Evolutionary conservation across 768 basidiomycete species (phyloP).

Genomic region (Kwoniella sp.): DNA sequence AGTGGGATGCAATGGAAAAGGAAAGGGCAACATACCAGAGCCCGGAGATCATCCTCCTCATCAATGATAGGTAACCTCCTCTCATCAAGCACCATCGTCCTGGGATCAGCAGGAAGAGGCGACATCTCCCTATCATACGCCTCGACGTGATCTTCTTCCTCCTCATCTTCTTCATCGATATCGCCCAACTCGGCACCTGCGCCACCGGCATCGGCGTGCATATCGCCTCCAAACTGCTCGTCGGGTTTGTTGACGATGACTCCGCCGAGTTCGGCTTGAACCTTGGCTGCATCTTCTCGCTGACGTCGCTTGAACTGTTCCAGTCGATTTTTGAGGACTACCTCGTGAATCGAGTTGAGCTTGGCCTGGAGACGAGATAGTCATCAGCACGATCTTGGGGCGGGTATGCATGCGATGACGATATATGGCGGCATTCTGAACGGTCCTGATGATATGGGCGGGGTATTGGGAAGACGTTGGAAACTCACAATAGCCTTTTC

Average conservation of each 20-base stretch:
- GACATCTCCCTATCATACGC: slow-evolving; percentile 84
- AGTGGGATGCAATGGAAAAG: background rate
- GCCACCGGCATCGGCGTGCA: slow-evolving; percentile 49
- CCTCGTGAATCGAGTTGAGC: slow-evolving; percentile 86
- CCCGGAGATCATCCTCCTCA: slow-evolving; percentile 57
- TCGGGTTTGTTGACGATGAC: slow-evolving; percentile 65
- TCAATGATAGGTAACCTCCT: slow-evolving; percentile 76
- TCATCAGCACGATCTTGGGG: background rate
- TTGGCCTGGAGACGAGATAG: slow-evolving; percentile 68
- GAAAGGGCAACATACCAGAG: slow-evolving; percentile 35
- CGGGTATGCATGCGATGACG: background rate
- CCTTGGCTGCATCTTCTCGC: slow-evolving; percentile 90
- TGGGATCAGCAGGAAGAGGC: slow-evolving; percentile 72
- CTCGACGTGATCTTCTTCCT: slow-evolving; percentile 60
- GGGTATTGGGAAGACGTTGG: background rate
- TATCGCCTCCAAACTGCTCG: slow-evolving; percentile 58
- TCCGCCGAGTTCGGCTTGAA: slow-evolving; percentile 74
- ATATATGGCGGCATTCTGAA: background rate
- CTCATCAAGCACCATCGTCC: slow-evolving; percentile 72
- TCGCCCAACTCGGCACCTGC: slow-evolving; percentile 55
- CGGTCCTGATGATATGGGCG: background rate
- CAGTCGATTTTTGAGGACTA: slow-evolving; percentile 91
- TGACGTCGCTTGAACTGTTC: slow-evolving; percentile 95
- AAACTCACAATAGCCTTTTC: slow-evolving; percentile 87
- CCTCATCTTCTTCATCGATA: slow-evolving; percentile 61